Conservation (phyloP, 2,329 filamentous ascomycete species). For the Colletotrichum viniferum region DNA sequence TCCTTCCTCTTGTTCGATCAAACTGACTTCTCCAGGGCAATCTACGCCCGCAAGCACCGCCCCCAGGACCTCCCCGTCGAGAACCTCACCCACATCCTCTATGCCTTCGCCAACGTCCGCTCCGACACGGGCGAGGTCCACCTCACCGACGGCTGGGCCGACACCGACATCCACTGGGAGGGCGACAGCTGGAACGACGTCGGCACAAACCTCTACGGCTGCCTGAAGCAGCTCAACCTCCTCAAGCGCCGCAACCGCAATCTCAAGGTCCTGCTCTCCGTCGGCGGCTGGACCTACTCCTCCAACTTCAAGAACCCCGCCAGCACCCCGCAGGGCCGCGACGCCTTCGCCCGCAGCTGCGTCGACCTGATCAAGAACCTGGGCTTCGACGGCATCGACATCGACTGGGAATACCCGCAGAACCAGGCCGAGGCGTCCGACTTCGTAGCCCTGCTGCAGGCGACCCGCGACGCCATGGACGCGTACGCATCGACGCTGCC, state of each 20-base stretch:
- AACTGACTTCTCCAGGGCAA: conserved; percentile 58
- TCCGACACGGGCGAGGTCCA: conserved; percentile 79
- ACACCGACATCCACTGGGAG: conserved; percentile 76
- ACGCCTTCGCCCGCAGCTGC: conserved; percentile 73
- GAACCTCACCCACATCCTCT: conserved; percentile 87
- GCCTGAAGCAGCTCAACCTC: conserved; percentile 85
- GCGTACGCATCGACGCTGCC: conserved; percentile 52
- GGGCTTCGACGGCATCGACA: conserved; percentile 74
- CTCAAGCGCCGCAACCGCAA: conserved; percentile 82
- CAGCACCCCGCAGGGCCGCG: conserved; percentile 71
- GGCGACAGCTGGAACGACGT: conserved; percentile 72
- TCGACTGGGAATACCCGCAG: conserved; percentile 73
- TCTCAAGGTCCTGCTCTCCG: conserved; percentile 83
- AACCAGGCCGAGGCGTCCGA: conserved; percentile 57
- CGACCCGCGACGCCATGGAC: conserved; percentile 63
- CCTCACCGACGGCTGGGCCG: conserved; percentile 67
- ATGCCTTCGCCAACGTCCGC: conserved; percentile 87
- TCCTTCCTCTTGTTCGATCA: neutral
- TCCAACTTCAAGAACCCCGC: conserved; percentile 80
- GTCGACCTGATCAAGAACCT: conserved; percentile 79
- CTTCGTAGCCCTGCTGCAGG: conserved; percentile 63
- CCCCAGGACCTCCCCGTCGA: conserved; percentile 82
- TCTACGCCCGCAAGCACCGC: conserved; percentile 85
- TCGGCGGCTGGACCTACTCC: conserved; percentile 93
- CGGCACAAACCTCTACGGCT: conserved; percentile 86